These are phyloP conservation scores for Euphorbia schlechtendalii DNA, from an alignment of 441 rosid species.

Conservation along the genomic window DNA sequence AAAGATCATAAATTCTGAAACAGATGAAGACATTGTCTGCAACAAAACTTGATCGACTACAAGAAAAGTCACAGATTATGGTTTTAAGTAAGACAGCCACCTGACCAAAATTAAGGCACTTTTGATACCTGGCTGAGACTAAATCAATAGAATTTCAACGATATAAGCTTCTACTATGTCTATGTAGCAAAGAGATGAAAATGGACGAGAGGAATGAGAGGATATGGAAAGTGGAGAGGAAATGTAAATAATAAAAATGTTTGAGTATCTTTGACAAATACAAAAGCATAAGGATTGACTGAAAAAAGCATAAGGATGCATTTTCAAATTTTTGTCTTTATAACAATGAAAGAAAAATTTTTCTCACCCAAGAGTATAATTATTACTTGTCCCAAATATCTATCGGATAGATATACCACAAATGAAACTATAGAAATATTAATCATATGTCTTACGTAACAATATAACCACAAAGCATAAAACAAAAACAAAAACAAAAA, in stretches of 20 bases:
- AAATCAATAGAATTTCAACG: background rate
- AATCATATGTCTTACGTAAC: too few species aligned
- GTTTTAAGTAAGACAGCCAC: background rate
- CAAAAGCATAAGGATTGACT: too few species aligned
- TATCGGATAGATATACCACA: too few species aligned
- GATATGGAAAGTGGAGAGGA: background rate
- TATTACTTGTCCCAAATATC: too few species aligned
- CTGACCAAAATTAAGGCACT: background rate
- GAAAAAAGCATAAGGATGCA: too few species aligned
- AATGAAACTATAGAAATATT: too few species aligned
- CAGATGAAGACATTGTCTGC: background rate
- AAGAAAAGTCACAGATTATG: background rate
- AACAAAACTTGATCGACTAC: background rate
- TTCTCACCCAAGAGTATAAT: too few species aligned
- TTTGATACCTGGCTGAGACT: background rate
- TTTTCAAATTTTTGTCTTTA: too few species aligned
- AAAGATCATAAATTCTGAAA: conserved; percentile 20
- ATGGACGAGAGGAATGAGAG: background rate
- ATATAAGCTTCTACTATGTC: background rate
- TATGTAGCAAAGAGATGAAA: background rate
- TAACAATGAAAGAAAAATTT: too few species aligned
- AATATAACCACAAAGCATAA: too few species aligned
- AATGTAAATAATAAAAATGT: background rate
- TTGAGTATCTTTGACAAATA: background rate
- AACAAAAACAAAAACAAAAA: too few species aligned